phyloP scores from a whole-genome alignment of 192 early-diverging fungal species.

The Chytriomyces sp. region DNA sequence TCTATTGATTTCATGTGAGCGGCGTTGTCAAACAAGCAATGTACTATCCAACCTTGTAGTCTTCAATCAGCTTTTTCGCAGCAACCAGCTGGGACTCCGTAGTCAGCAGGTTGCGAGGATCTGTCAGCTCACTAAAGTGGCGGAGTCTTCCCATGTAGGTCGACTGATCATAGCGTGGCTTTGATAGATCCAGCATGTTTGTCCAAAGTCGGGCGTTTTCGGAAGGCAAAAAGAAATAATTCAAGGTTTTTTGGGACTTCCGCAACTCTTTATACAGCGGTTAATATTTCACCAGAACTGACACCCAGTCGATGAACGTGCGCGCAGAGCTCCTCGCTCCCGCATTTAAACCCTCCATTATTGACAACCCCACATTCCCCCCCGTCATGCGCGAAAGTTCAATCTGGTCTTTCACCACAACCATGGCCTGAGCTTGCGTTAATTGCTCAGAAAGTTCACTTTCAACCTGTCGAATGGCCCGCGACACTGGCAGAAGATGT shows the following conservation, averaged over 20 bases:
- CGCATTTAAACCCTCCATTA: conserved; percentile 6
- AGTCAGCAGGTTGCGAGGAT: conserved; percentile 73
- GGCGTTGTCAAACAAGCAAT: background rate
- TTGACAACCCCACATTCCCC: conserved; percentile 11
- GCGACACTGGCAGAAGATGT: conserved; percentile 24
- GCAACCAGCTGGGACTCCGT: conserved; percentile 59
- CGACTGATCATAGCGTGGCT: conserved; percentile 65
- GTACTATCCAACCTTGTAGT: conserved; percentile 57
- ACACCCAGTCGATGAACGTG: conserved; percentile 24
- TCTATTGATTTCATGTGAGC: background rate
- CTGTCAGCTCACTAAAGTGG: conserved; percentile 77
- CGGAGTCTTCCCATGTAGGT: conserved; percentile 75
- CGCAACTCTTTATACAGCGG: background rate
- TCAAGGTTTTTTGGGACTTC: no score
- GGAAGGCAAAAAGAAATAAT: background rate
- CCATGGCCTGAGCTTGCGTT: conserved; percentile 34
- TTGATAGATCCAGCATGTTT: conserved; percentile 19
- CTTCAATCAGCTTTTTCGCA: conserved; percentile 65
- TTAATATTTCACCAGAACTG: background rate
- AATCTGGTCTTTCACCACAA: conserved; percentile 39
- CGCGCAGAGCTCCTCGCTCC: background rate
- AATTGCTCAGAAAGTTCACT: background rate
- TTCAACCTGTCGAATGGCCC: conserved; percentile 28
- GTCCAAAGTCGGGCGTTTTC: background rate
- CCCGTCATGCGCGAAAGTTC: conserved; percentile 18